phyloP scores from a whole-genome alignment of 257 asterid genomes.

The Solanum pinnatisectum region DNA sequence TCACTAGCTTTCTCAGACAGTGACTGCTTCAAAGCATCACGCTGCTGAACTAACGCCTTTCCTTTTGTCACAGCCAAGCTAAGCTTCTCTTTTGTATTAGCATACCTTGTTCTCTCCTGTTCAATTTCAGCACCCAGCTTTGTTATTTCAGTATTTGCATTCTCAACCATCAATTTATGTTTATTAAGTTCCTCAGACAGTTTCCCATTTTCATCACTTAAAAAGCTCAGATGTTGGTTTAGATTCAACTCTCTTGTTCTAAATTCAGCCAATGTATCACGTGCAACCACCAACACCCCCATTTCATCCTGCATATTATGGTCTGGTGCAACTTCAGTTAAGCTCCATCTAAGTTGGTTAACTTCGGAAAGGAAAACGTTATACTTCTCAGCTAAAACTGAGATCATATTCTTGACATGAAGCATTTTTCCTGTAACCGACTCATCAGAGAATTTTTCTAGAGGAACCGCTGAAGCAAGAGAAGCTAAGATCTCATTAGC shows the following conservation, averaged over 20 bases:
- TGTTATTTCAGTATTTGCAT: slow-evolving; percentile 43
- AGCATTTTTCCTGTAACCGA: slow-evolving; percentile 45
- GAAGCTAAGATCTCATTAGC: slow-evolving; percentile 44
- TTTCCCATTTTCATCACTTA: slow-evolving; percentile 45
- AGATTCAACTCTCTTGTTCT: slow-evolving; percentile 44
- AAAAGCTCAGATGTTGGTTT: slow-evolving; percentile 35
- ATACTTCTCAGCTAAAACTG: slow-evolving; percentile 38
- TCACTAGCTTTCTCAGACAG: slow-evolving; percentile 72
- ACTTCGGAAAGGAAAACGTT: slow-evolving; percentile 43
- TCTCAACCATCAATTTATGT: slow-evolving; percentile 43
- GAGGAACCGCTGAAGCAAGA: slow-evolving; percentile 28
- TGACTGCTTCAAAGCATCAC: slow-evolving; percentile 74
- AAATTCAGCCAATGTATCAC: slow-evolving; percentile 43
- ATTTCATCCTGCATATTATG: slow-evolving; percentile 35
- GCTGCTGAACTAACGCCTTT: slow-evolving; percentile 91
- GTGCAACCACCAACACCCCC: slow-evolving; percentile 35
- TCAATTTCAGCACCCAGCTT: slow-evolving; percentile 64
- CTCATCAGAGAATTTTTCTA: slow-evolving; percentile 34
- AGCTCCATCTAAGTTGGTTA: slow-evolving; percentile 39
- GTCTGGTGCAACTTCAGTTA: slow-evolving; percentile 42
- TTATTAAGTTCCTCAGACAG: slow-evolving; percentile 55
- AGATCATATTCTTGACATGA: slow-evolving; percentile 43
- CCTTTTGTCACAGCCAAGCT: slow-evolving; percentile 97
- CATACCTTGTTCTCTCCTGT: slow-evolving; percentile 63
- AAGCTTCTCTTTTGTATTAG: slow-evolving; percentile 91